Evolutionary conservation across 345 rosid genomes (phyloP).

Genomic region (Leavenworthia alabamica): DNA sequence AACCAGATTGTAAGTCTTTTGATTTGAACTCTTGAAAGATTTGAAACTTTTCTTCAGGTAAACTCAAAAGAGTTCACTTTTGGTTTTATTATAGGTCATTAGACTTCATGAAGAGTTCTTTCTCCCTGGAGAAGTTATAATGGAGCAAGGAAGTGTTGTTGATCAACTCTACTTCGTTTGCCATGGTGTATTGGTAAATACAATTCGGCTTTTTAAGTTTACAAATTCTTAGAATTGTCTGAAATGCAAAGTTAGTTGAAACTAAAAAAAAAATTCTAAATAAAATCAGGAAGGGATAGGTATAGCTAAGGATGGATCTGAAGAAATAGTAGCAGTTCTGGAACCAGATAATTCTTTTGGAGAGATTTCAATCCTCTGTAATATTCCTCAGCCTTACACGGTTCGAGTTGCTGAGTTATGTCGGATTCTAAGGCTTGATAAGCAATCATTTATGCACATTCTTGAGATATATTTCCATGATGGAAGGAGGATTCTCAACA

Average conservation of each 20-base stretch:
- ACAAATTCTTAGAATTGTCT: background rate
- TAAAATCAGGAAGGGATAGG: conserved; percentile 63
- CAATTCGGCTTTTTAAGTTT: background rate
- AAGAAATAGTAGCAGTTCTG: conserved; percentile 53
- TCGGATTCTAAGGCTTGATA: conserved; percentile 60
- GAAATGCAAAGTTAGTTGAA: background rate
- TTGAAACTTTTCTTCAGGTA: background rate
- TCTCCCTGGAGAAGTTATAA: conserved; percentile 74
- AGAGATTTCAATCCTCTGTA: conserved; percentile 67
- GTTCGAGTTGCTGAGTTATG: conserved; percentile 55
- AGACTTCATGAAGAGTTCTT: conserved; percentile 69
- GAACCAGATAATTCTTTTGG: conserved; percentile 57
- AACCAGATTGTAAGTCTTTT: conserved; percentile 65
- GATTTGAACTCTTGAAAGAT: background rate
- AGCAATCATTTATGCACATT: conserved; percentile 57
- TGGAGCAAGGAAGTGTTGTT: conserved; percentile 58
- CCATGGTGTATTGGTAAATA: conserved; percentile 60
- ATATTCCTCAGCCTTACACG: conserved; percentile 53
- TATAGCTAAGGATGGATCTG: conserved; percentile 67
- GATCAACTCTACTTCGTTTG: conserved; percentile 82
- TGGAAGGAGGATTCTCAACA: conserved; percentile 63
- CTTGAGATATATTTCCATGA: conserved; percentile 63
- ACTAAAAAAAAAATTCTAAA: no score
- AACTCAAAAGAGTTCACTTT: background rate
- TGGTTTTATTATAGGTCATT: conserved; percentile 40